Conservation (phyloP, 208 protist species). For the Porcisia deanei region DNA sequence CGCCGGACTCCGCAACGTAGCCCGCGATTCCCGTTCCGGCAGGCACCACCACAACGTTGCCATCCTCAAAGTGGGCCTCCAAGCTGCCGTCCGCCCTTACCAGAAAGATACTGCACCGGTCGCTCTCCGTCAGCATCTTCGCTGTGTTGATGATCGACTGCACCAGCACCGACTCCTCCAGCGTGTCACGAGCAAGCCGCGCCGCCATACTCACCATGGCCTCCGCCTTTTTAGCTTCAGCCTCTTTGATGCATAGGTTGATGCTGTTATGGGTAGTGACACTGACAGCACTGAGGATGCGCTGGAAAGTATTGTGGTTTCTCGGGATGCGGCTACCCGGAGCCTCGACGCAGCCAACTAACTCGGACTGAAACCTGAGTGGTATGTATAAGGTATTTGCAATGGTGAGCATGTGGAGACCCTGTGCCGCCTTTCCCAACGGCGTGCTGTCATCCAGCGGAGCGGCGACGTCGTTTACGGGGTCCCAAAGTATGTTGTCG, state of each 20-base stretch:
- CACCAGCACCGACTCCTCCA: slow-evolving; percentile 72
- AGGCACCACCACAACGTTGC: slow-evolving; percentile 60
- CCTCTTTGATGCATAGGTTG: slow-evolving; percentile 16
- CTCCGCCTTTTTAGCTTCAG: slow-evolving; percentile 61
- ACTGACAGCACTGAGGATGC: slow-evolving; percentile 37
- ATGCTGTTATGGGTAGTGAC: slow-evolving; percentile 31
- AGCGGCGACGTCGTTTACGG: slow-evolving; percentile 56
- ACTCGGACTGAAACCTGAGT: slow-evolving; percentile 32
- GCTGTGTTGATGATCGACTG: slow-evolving; percentile 83
- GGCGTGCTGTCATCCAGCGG: slow-evolving; percentile 45
- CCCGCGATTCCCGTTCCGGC: slow-evolving; percentile 69
- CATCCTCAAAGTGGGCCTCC: slow-evolving; percentile 75
- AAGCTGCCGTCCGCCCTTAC: slow-evolving; percentile 53
- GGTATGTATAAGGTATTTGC: slow-evolving; percentile 70
- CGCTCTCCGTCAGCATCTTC: slow-evolving; percentile 69
- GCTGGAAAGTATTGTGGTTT: slow-evolving; percentile 1
- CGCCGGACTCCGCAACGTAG: slow-evolving; percentile 52
- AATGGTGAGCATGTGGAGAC: slow-evolving; percentile 32
- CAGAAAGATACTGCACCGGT: slow-evolving; percentile 74
- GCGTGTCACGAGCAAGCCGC: slow-evolving; percentile 73
- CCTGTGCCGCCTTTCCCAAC: slow-evolving; percentile 48
- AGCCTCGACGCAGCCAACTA: slow-evolving; percentile 69
- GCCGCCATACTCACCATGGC: slow-evolving; percentile 86
- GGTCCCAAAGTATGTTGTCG: slow-evolving; percentile 58
- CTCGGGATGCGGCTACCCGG: slow-evolving; percentile 25